These are phyloP conservation scores for Aspergillus hancockii DNA, from an alignment of 495 filamentous ascomycete species.

Conservation along the genomic window DNA sequence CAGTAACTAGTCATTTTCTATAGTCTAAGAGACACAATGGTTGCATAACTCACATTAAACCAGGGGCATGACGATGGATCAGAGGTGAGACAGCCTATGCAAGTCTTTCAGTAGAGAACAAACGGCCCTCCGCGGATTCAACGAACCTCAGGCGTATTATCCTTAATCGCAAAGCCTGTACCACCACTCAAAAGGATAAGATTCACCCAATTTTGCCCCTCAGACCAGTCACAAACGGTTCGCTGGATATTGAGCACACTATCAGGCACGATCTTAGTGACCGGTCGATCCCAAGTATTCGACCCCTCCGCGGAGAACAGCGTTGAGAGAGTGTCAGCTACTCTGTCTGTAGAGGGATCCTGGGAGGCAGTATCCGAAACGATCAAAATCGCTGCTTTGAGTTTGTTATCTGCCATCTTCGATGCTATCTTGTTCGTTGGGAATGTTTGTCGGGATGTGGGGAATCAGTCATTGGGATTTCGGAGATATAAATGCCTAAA, in stretches of 20 bases:
- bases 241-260: slow-evolving; percentile 71
- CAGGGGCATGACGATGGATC: slow-evolving; percentile 84
- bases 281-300: slow-evolving; percentile 66
- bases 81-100: slow-evolving; percentile 78
- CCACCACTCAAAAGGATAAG: slow-evolving; percentile 87
- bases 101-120: slow-evolving; percentile 12
- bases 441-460: slow-evolving; percentile 4
- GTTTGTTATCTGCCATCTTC: slow-evolving; percentile 25
- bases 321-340: slow-evolving; percentile 61
- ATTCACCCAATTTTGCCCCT: slow-evolving; percentile 61
- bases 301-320: slow-evolving; percentile 65
- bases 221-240: slow-evolving; percentile 67
- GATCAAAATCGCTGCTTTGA: slow-evolving; percentile 70
- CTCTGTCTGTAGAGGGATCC: slow-evolving; percentile 78
- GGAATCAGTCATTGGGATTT: neutral
- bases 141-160: slow-evolving; percentile 84
- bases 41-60: slow-evolving; percentile 68
- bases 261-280: slow-evolving; percentile 80
- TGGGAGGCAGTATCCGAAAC: slow-evolving; percentile 90
- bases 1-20: slow-evolving; percentile 24
- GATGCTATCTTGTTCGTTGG: slow-evolving; percentile 13
- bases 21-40: neutral
- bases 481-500: neutral
- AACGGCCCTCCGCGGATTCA: neutral
- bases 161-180: slow-evolving; percentile 88